phyloP scores from a whole-genome alignment of 225 moss, liverwort and hornwort genomes.

The Ulota crispa region DNA sequence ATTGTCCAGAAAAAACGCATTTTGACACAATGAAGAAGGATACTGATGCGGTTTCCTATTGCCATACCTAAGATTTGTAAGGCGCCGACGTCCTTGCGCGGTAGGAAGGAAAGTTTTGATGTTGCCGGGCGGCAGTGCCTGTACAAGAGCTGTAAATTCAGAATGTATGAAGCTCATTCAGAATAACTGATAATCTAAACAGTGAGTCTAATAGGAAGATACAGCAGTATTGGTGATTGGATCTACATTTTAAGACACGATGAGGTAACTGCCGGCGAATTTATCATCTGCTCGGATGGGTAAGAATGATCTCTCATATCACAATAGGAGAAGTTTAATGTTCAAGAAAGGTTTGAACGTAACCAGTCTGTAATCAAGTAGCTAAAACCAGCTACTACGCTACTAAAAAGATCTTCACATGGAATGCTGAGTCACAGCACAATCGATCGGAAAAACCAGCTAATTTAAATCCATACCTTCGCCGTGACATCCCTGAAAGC shows the following conservation, averaged over 20 bases:
- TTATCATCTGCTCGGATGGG: neutral
- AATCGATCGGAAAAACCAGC: neutral
- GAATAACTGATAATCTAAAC: neutral
- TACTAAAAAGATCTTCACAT: neutral
- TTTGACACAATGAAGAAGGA: neutral
- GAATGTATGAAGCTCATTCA: constrained; percentile 4
- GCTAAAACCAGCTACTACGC: neutral
- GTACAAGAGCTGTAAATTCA: constrained; percentile 25
- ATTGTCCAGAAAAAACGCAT: constrained; percentile 2
- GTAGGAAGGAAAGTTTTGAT: constrained; percentile 42
- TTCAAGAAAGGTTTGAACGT: neutral
- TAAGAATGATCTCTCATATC: neutral
- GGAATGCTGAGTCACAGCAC: neutral
- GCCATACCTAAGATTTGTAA: constrained; percentile 50
- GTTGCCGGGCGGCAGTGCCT: constrained; percentile 44
- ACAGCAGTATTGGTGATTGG: neutral
- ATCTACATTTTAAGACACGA: neutral
- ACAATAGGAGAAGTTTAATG: constrained; percentile 7
- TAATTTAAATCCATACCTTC: constrained; percentile 37
- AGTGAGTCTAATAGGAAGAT: neutral
- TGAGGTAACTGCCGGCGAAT: neutral
- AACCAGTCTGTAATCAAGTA: neutral
- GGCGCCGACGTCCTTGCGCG: constrained; percentile 40
- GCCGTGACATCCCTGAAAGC: constrained; percentile 72
- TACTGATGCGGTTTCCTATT: neutral